Percentiles rank a stretch among this genome's conserved stretches.
phyloP scores from a whole-genome alignment of 306 rosid genomes.

The Castanea crenata region DNA sequence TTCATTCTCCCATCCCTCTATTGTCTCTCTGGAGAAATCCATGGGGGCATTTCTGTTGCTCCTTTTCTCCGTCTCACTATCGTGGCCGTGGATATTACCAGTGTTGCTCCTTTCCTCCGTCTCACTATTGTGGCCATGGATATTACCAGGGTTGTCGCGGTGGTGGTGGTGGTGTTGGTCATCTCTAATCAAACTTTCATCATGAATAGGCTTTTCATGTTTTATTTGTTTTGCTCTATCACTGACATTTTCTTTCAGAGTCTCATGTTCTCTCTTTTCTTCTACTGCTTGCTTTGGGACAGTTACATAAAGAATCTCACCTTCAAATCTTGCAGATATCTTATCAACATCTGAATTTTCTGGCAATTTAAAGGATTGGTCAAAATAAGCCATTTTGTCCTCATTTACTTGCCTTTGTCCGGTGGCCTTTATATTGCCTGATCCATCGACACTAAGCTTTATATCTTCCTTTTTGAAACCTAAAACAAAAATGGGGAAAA shows the following conservation, averaged over 20 bases:
- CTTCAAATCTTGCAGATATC: constrained; percentile 49
- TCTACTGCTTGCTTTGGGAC: constrained; percentile 37
- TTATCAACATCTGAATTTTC: constrained; percentile 40
- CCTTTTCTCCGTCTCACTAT: constrained; percentile 10
- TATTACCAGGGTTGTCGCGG: neutral
- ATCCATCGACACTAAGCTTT: constrained; percentile 36
- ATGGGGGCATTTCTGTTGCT: constrained; percentile 9
- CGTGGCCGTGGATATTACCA: neutral
- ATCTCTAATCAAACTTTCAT: neutral
- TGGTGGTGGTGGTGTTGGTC: neutral
- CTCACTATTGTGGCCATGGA: neutral
- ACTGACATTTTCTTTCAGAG: constrained; percentile 2
- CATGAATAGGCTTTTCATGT: neutral
- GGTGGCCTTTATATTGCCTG: constrained; percentile 32
- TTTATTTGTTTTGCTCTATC: constrained; percentile 24
- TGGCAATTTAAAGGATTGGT: constrained; percentile 41
- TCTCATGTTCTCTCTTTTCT: constrained; percentile 27
- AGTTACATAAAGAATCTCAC: constrained; percentile 55
- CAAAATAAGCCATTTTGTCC: constrained; percentile 33
- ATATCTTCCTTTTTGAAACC: constrained; percentile 63
- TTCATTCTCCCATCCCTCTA: constrained; percentile 44
- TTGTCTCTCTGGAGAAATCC: constrained; percentile 23
- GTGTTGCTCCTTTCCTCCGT: constrained; percentile 15
- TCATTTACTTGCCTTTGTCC: constrained; percentile 52
- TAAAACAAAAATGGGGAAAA: constrained; percentile 13